Evolutionary conservation across 768 basidiomycete species (phyloP).

Genomic region (Psilocybe subaeruginosa): DNA sequence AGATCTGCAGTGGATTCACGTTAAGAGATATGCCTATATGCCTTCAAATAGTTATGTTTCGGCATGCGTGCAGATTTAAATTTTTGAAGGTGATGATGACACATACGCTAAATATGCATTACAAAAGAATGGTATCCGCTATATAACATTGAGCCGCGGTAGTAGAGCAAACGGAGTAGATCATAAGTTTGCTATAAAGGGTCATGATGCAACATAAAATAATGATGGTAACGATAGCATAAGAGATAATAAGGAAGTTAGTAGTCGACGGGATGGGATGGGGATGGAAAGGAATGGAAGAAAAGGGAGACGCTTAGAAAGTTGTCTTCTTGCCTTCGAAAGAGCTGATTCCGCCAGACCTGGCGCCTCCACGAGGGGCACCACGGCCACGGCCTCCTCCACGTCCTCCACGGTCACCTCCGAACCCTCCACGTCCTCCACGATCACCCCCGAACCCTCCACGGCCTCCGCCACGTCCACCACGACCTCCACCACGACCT

Average conservation of each 20-base stretch:
- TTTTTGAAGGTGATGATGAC: neutral
- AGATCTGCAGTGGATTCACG: too few species aligned
- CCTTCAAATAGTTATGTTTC: neutral
- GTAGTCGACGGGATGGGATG: neutral
- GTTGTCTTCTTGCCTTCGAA: constrained; percentile 73
- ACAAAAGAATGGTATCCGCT: neutral
- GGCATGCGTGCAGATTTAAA: neutral
- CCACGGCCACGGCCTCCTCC: constrained; percentile 47
- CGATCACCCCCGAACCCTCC: constrained; percentile 44
- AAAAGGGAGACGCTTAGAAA: constrained; percentile 39
- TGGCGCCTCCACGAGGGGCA: constrained; percentile 41
- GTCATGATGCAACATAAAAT: neutral
- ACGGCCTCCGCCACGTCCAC: constrained; percentile 49
- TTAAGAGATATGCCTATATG: too few species aligned
- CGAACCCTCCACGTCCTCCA: constrained; percentile 43
- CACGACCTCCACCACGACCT: constrained; percentile 53
- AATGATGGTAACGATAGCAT: constrained; percentile 7
- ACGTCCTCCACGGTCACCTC: constrained; percentile 45
- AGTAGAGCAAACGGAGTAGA: neutral
- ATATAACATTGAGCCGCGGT: neutral
- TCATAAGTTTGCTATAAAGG: neutral
- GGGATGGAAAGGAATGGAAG: constrained; percentile 2
- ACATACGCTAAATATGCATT: neutral
- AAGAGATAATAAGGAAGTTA: neutral
- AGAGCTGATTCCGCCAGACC: constrained; percentile 65